phyloP scores from a whole-genome alignment of 371 early-diverging fungal species.

The Lichtheimia hyalospora region DNA sequence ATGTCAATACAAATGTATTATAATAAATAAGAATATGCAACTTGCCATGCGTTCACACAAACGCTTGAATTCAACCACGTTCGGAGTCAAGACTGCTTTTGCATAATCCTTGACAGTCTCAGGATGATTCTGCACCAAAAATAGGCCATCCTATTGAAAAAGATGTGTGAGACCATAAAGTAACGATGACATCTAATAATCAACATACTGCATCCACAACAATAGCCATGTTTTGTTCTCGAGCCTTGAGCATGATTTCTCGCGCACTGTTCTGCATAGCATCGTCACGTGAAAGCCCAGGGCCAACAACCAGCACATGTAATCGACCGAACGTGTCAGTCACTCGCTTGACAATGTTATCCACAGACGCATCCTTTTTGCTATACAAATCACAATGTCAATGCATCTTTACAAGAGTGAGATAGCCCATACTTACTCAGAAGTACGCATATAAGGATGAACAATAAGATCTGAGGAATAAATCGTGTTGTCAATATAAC shows the following conservation, averaged over 20 bases:
- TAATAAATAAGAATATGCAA: neutral
- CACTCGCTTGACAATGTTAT: conserved; percentile 48
- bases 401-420: neutral
- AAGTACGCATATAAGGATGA: conserved; percentile 58
- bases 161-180: neutral
- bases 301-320: conserved; percentile 89
- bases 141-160: conserved; percentile 79
- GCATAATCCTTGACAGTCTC: conserved; percentile 70
- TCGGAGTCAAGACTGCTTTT: conserved; percentile 89
- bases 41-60: conserved; percentile 73
- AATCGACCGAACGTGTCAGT: conserved; percentile 63
- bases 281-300: conserved; percentile 85
- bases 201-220: conserved; percentile 88
- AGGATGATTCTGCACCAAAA: conserved; percentile 72
- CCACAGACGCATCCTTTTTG: conserved; percentile 30
- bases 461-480: conserved; percentile 62
- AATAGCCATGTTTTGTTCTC: conserved; percentile 64
- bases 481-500: conserved; percentile 8
- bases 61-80: conserved; percentile 82
- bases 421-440: conserved; percentile 19
- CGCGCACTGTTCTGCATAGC: conserved; percentile 63
- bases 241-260: conserved; percentile 63
- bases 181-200: neutral
- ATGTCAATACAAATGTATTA: neutral
- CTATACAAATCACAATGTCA: conserved; percentile 4